Evolutionary conservation across 768 basidiomycete species (phyloP), one percentile per base, ranked within the genome.

Genomic region (Lyophyllum semitale): DNA sequence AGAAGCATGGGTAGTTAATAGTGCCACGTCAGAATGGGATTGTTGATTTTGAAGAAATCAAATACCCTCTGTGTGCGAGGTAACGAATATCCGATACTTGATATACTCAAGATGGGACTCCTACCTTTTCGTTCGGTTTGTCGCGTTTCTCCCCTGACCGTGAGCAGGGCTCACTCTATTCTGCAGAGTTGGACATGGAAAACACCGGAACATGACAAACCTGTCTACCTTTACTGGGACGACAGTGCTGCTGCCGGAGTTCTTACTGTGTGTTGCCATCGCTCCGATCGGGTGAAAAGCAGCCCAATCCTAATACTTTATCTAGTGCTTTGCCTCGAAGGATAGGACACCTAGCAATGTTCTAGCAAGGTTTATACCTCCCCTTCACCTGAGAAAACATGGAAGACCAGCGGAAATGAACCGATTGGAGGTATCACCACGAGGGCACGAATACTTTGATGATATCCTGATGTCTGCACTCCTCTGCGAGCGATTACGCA

Each of bases 381-480:
- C 74, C 7, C 61, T 54, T 41, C 63, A 70, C 35, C 62, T 65
- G 15, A 68, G 76, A 48, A 71, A 68, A 48, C 68, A 70, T 47
- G 73, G 74, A 18, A 68, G 72, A 54, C 58, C 68, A 23, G 52
- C 59, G 18, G 72, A 72, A 45, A 60, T 65, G 51, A 68, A 72
- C 23, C 72, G 70, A 51, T 59, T 78, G 43, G 68, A 78, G 17
- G 68, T 78, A 17, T 68, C 72, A 23, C 72, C 76, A 1, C 61
- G 67, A 56, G 76, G 77, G 1, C 72, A 77, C 53, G 71, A 73
- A 42, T 65, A 62, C 46, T 67, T 77, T 42, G 78, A 78, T 49
- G 77, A 79, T 43, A 72, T 78, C 26, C 59, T 78, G 17, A 68
- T 79, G 49, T 76, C 74, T n/a, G 69, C 68, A 13, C 63, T 77